Evolutionary conservation across 2,329 filamentous ascomycete species (phyloP).

Genomic region (Cytospora chrysosperma): DNA sequence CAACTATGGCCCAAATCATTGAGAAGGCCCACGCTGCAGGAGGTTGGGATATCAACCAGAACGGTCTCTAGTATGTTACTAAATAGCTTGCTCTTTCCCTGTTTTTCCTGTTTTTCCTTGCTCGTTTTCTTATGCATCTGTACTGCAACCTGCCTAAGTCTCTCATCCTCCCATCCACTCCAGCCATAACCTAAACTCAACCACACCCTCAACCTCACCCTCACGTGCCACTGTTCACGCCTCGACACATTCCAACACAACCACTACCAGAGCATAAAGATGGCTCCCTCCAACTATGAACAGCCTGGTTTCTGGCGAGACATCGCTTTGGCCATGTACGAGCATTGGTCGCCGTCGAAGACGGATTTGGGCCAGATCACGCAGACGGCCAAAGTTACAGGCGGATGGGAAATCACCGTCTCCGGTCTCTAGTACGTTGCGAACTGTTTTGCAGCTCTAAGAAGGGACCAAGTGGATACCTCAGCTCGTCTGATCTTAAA

Average conservation of each 20-base stretch:
- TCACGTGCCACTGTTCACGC: neutral
- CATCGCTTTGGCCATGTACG: conserved; percentile 43
- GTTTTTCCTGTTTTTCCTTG: too few species aligned
- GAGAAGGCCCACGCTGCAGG: neutral
- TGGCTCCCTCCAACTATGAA: conserved; percentile 38
- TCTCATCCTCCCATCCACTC: neutral
- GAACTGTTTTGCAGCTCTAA: neutral
- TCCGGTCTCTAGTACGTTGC: conserved; percentile 28
- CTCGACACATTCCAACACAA: neutral
- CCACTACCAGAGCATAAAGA: neutral
- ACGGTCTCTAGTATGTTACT: neutral
- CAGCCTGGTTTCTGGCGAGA: conserved; percentile 41
- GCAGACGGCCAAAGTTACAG: conserved; percentile 23
- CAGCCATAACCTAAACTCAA: neutral
- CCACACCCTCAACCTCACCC: neutral
- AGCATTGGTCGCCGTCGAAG: conserved; percentile 35
- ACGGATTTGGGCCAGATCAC: conserved; percentile 29
- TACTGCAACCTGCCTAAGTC: neutral
- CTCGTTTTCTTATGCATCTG: neutral
- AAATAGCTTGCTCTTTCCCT: neutral
- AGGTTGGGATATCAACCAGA: neutral
- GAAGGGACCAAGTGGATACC: neutral
- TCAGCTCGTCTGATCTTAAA: neutral
- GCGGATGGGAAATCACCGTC: conserved; percentile 30
- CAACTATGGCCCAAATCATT: neutral